phyloP scores from a whole-genome alignment of 495 filamentous ascomycete genomes.

The Poronia punctata region DNA sequence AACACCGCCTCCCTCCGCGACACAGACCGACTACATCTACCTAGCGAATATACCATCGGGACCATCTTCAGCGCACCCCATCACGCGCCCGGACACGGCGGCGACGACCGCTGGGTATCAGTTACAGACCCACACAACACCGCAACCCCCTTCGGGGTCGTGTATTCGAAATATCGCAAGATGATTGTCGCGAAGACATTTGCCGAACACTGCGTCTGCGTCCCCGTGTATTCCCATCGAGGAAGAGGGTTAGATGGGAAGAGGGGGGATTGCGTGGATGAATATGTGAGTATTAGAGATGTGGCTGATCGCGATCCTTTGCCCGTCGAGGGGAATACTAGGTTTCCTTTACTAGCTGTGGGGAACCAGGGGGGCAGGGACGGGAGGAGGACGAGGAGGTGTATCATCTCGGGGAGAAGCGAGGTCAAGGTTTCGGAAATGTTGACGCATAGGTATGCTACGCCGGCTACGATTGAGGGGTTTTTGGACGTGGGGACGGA shows the following conservation, averaged over 20 bases:
- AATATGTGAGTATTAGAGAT: slow-evolving; percentile 21
- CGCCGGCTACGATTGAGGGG: no score
- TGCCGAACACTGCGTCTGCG: slow-evolving; percentile 14
- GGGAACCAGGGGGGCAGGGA: no score
- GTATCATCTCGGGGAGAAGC: no score
- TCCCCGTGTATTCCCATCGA: slow-evolving; percentile 21
- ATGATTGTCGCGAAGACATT: slow-evolving; percentile 14
- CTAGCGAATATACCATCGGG: slow-evolving; percentile 4
- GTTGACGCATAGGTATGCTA: no score
- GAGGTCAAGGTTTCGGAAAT: no score
- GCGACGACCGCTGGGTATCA: slow-evolving; percentile 11
- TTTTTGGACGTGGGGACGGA: no score
- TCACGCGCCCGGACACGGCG: slow-evolving; percentile 1
- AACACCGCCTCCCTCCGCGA: slow-evolving; percentile 5
- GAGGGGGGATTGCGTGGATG: not conserved
- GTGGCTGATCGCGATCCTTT: not conserved
- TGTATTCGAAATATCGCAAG: slow-evolving; percentile 20
- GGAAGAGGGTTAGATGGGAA: slow-evolving; percentile 15
- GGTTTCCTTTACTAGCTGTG: no score
- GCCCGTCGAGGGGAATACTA: slow-evolving; percentile 16
- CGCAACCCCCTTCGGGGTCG: slow-evolving; percentile 14
- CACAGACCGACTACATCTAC: slow-evolving; percentile 7
- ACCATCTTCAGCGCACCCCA: slow-evolving; percentile 16
- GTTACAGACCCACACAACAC: slow-evolving; percentile 14
- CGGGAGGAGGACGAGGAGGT: no score